Percentiles rank a stretch among this genome's conserved stretches.
Evolutionary conservation across 2,329 filamentous ascomycete genomes (phyloP).

Genomic region (Cercospora nicotianae): DNA sequence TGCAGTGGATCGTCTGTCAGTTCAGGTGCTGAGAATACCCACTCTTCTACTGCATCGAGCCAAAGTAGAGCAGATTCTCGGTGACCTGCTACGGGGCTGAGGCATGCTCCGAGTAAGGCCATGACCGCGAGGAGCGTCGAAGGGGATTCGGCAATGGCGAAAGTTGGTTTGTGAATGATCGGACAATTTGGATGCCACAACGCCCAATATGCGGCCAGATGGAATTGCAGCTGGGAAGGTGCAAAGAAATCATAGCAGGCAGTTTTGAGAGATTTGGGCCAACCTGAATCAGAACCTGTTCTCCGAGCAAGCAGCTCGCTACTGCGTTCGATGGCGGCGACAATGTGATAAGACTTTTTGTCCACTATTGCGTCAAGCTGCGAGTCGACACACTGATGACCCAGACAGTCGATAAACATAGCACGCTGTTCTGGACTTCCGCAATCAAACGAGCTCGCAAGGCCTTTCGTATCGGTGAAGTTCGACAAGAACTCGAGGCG

Average conservation of each 20-base stretch:
- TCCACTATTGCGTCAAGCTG: background rate
- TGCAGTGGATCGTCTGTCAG: slow-evolving; percentile 5
- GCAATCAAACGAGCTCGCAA: slow-evolving; percentile 6
- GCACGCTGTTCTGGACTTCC: background rate
- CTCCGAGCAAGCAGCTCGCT: background rate
- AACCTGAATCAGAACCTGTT: background rate
- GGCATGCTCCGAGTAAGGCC: slow-evolving; percentile 10
- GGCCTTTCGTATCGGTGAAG: slow-evolving; percentile 1
- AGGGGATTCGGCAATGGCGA: background rate
- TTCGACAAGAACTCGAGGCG: slow-evolving; percentile 6
- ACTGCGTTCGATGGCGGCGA: background rate
- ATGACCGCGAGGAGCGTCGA: slow-evolving; percentile 2
- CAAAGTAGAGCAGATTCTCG: slow-evolving; percentile 8
- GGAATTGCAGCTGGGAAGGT: background rate
- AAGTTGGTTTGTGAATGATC: slow-evolving; percentile 4
- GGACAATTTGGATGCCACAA: slow-evolving; percentile 13
- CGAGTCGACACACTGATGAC: background rate
- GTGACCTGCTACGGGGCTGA: slow-evolving; percentile 1
- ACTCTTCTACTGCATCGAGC: slow-evolving; percentile 11
- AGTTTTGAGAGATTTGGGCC: background rate
- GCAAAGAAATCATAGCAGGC: background rate
- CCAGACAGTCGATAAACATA: slow-evolving; percentile 9
- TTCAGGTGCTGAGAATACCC: slow-evolving; percentile 7
- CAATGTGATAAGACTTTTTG: background rate
- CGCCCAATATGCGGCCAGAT: slow-evolving; percentile 7